Conservation (phyloP, 192 early-diverging fungal species). For the Dispira simplex region DNA sequence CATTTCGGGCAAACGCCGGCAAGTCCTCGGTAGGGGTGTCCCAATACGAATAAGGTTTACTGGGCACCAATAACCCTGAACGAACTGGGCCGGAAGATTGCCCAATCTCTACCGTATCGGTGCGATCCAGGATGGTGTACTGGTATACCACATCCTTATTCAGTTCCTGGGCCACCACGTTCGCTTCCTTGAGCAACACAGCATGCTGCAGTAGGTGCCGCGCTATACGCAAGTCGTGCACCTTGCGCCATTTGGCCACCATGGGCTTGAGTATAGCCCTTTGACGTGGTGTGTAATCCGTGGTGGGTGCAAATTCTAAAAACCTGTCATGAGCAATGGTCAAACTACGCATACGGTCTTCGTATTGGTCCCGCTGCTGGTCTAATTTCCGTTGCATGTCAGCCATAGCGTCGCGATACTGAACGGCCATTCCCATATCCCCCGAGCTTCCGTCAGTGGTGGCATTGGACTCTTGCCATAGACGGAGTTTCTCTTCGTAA, state of each 20-base stretch:
- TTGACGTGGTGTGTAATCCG: slow-evolving; percentile 12
- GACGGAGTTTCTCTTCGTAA: slow-evolving; percentile 7
- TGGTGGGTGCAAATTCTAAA: slow-evolving; percentile 13
- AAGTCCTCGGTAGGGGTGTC: not conserved
- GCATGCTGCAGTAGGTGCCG: slow-evolving; percentile 52
- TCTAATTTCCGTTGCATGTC: slow-evolving; percentile 32
- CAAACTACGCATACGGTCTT: slow-evolving; percentile 11
- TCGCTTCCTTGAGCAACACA: slow-evolving; percentile 74
- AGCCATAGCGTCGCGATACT: slow-evolving; percentile 8
- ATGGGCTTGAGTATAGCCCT: slow-evolving; percentile 17
- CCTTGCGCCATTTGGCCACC: slow-evolving; percentile 21
- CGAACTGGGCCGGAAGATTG: not conserved
- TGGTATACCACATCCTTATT: slow-evolving; percentile 68
- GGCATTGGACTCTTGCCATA: slow-evolving; percentile 8
- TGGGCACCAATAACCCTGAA: not conserved
- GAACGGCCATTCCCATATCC: not conserved
- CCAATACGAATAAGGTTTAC: slow-evolving; percentile 7
- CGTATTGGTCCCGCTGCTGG: slow-evolving; percentile 9
- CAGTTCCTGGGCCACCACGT: slow-evolving; percentile 76
- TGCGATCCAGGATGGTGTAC: slow-evolving; percentile 53
- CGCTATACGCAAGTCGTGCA: slow-evolving; percentile 41
- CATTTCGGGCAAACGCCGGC: slow-evolving; percentile 2
- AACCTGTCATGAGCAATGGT: slow-evolving; percentile 9
- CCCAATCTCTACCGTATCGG: not conserved
- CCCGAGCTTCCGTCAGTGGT: not conserved